Conservation (phyloP, 2,329 filamentous ascomycete species). For the Sclerotinia trifoliorum region DNA sequence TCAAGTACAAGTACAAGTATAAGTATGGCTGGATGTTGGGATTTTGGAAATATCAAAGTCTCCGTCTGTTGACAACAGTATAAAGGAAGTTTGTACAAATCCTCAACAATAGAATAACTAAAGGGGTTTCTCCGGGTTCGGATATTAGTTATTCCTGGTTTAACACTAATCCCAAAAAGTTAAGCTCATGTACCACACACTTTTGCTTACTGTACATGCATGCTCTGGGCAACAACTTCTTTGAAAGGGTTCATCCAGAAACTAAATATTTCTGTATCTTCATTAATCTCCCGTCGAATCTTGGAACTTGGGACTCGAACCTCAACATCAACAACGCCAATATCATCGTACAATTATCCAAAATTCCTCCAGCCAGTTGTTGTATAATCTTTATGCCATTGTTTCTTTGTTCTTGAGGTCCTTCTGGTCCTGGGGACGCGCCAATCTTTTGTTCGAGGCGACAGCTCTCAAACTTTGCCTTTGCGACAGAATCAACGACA, state of each 20-base stretch:
- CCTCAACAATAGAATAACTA: neutral
- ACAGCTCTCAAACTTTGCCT: conserved; percentile 23
- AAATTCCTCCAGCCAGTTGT: neutral
- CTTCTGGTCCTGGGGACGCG: conserved; percentile 24
- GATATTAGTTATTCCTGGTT: neutral
- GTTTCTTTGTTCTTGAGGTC: conserved; percentile 26
- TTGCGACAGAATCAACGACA: conserved; percentile 17
- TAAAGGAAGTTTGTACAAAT: too few species aligned
- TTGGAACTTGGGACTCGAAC: conserved; percentile 14
- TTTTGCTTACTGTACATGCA: conserved; percentile 12
- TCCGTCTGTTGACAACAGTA: neutral
- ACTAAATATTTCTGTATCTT: conserved; percentile 19
- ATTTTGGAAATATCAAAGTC: neutral
- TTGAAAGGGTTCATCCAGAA: conserved; percentile 9
- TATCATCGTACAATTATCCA: neutral
- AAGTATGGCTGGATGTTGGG: neutral
- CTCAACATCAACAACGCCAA: neutral
- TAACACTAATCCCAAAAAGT: conserved; percentile 6
- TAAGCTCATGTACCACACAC: conserved; percentile 10
- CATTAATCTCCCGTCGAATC: conserved; percentile 15
- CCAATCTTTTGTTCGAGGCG: conserved; percentile 20
- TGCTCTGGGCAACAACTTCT: conserved; percentile 10
- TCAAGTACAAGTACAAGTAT: neutral
- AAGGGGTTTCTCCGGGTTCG: neutral
- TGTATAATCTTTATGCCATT: conserved; percentile 27